Evolutionary conservation across 2,329 filamentous ascomycete species (phyloP).

Genomic region (Apiospora malaysiana): DNA sequence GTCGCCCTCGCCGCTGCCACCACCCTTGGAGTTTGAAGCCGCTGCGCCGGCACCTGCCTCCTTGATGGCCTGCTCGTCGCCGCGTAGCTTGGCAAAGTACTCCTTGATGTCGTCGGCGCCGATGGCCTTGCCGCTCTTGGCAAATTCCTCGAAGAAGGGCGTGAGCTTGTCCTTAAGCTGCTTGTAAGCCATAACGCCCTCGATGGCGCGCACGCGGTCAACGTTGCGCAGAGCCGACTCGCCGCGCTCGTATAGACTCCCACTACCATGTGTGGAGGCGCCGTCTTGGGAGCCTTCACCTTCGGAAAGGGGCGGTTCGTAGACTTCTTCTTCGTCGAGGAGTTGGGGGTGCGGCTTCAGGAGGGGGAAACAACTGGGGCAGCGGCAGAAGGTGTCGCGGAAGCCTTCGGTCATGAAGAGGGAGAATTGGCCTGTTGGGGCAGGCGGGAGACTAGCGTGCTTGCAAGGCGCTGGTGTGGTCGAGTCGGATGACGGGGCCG

Average conservation of each 20-base stretch:
- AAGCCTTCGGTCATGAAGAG: conserved; percentile 84
- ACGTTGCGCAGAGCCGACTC: conserved; percentile 92
- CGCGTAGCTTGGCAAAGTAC: conserved; percentile 93
- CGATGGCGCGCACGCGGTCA: conserved; percentile 90
- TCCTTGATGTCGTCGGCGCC: conserved; percentile 95
- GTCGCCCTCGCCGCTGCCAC: not conserved
- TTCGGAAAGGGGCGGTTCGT: conserved; percentile 86
- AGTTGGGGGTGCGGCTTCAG: conserved; percentile 78
- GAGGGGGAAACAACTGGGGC: conserved; percentile 76
- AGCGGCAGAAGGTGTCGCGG: conserved; percentile 82
- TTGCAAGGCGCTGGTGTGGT: conserved; percentile 56
- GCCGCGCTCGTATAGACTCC: conserved; percentile 81
- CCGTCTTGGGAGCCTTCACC: conserved; percentile 57
- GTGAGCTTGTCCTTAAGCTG: conserved; percentile 96
- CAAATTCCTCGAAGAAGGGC: conserved; percentile 91
- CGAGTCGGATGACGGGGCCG: not conserved
- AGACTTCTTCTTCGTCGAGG: conserved; percentile 91
- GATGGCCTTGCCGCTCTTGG: conserved; percentile 86
- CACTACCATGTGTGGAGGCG: conserved; percentile 71
- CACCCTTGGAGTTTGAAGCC: conserved; percentile 39
- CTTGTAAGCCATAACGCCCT: conserved; percentile 98
- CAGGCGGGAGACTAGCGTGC: conserved; percentile 60
- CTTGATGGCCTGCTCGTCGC: conserved; percentile 78
- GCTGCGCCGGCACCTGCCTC: conserved; percentile 58
- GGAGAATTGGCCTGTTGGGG: conserved; percentile 69